Conservation (phyloP, 164 flowering plant species). For the Sedum album region DNA sequence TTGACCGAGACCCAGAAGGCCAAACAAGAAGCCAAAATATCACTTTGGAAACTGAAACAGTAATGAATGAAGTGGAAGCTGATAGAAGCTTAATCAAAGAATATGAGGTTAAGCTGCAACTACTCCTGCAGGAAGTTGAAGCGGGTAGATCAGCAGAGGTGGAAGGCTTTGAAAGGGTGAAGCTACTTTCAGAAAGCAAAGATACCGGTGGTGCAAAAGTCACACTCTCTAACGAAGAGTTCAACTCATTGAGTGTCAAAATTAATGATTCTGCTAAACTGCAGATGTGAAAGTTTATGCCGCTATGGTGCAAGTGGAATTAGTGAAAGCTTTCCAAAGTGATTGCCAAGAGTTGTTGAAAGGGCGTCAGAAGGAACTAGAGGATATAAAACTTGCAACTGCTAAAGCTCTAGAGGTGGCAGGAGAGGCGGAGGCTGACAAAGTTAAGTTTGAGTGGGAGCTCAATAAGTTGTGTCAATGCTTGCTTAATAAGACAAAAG, state of each 20-base stretch:
- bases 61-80: slow-evolving; percentile 53
- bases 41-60: slow-evolving; percentile 55
- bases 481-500: neutral
- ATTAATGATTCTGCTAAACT: slow-evolving; percentile 62
- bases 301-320: slow-evolving; percentile 83
- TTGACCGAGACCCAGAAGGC: slow-evolving; percentile 55
- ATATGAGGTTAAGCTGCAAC: slow-evolving; percentile 47
- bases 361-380: slow-evolving; percentile 58
- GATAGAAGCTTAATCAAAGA: slow-evolving; percentile 38
- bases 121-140: slow-evolving; percentile 65
- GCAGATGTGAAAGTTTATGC: slow-evolving; percentile 85
- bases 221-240: slow-evolving; percentile 67
- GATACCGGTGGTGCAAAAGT: slow-evolving; percentile 61
- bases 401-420: slow-evolving; percentile 65
- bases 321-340: slow-evolving; percentile 74
- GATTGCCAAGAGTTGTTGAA: slow-evolving; percentile 65
- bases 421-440: slow-evolving; percentile 83
- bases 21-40: slow-evolving; percentile 50
- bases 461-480: slow-evolving; percentile 52
- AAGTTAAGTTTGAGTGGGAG: slow-evolving; percentile 48
- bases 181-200: slow-evolving; percentile 51
- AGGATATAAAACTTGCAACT: slow-evolving; percentile 55
- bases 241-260: slow-evolving; percentile 58
- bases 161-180: slow-evolving; percentile 56
- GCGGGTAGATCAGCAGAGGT: slow-evolving; percentile 72